A percentile compares a stretch with the other conserved stretches of the same genome.
phyloP scores from a whole-genome alignment of 2,329 filamentous ascomycete genomes.

The Pestalotiopsis fici region DNA sequence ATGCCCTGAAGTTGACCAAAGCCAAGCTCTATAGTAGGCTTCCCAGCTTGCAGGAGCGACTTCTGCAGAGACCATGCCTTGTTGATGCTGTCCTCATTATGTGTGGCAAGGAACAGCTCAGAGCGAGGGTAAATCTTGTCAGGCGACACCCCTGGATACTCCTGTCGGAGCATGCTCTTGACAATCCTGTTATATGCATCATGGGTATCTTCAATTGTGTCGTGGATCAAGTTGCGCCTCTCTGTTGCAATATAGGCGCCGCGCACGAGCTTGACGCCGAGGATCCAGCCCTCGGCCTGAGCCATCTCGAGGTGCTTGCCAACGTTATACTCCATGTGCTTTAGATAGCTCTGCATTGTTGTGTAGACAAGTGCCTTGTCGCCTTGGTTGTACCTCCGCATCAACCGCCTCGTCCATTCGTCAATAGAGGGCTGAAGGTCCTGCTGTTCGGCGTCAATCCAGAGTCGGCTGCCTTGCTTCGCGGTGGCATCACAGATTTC shows the following conservation, averaged over 20 bases:
- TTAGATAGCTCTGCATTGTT: constrained; percentile 1
- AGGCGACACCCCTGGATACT: background rate
- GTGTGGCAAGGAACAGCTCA: constrained; percentile 1
- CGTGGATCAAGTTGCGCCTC: background rate
- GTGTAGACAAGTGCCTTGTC: background rate
- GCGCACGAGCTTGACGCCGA: constrained; percentile 3
- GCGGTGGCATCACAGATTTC: background rate
- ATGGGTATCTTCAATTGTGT: background rate
- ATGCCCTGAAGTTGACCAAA: background rate
- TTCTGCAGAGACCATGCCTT: background rate
- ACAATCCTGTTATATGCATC: background rate
- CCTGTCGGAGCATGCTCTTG: background rate
- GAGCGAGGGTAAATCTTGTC: background rate
- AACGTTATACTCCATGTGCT: background rate
- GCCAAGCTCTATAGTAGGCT: background rate
- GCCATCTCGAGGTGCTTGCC: background rate
- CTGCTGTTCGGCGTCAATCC: constrained; percentile 4
- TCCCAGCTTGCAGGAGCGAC: background rate
- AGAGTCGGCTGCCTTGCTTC: background rate
- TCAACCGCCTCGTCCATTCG: background rate
- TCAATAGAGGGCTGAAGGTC: background rate
- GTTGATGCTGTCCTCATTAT: background rate
- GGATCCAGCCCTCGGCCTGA: background rate
- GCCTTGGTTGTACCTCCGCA: background rate
- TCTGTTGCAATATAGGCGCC: background rate